Evolutionary conservation across 2,329 filamentous ascomycete species (phyloP).

Genomic region (Cytospora piceae): DNA sequence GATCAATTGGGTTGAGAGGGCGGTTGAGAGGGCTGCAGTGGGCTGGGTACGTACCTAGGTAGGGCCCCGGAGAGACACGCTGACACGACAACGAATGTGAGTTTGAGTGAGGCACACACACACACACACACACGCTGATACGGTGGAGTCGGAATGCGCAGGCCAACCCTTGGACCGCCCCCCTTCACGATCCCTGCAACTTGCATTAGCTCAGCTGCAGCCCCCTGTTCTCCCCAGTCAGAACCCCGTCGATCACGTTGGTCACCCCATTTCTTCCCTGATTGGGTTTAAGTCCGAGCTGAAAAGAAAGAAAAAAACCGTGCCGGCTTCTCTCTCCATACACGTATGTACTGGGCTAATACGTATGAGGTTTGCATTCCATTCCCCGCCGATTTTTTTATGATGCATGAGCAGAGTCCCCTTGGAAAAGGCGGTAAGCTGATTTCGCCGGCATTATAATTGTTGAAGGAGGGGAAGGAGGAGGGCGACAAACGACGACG

Average conservation of each 20-base stretch:
- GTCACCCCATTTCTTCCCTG: slow-evolving; percentile 8
- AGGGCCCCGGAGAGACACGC: neutral
- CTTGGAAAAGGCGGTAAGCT: slow-evolving; percentile 23
- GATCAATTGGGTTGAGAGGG: too few relatives aligned
- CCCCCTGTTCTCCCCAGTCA: slow-evolving; percentile 14
- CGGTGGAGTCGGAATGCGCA: slow-evolving; percentile 9
- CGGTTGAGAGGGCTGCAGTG: too few relatives aligned
- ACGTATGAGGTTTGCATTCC: slow-evolving; percentile 9
- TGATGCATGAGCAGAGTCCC: slow-evolving; percentile 12
- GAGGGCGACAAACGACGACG: neutral
- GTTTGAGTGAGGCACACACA: slow-evolving; percentile 1
- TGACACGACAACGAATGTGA: slow-evolving; percentile 7
- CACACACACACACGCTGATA: too few relatives aligned
- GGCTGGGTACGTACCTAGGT: too few relatives aligned
- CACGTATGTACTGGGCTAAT: neutral
- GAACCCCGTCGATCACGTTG: slow-evolving; percentile 17
- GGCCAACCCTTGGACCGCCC: slow-evolving; percentile 2
- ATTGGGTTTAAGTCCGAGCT: slow-evolving; percentile 15
- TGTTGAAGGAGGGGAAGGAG: neutral
- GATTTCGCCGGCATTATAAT: slow-evolving; percentile 23
- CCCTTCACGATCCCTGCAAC: slow-evolving; percentile 21
- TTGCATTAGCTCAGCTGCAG: slow-evolving; percentile 16
- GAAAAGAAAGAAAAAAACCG: neutral
- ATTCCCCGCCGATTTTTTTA: slow-evolving; percentile 6
- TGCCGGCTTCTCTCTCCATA: neutral